These are phyloP conservation scores for Ehretia macrophylla DNA, from an alignment of 257 asterid species.

Conservation along the genomic window DNA sequence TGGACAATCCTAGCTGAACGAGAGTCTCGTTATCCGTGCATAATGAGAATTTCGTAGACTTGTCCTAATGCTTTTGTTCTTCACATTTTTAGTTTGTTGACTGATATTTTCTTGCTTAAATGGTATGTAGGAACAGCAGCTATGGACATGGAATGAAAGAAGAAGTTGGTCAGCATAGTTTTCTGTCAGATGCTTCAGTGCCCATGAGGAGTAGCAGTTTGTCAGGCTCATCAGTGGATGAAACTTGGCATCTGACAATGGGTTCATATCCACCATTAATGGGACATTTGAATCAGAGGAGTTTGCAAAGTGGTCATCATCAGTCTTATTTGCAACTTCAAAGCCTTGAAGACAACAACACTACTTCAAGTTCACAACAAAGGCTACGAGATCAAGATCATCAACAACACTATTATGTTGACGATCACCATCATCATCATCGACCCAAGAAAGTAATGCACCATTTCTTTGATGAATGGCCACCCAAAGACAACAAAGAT, in stretches of 20 bases:
- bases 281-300: slow-evolving; percentile 38
- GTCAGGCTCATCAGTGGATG: slow-evolving; percentile 18
- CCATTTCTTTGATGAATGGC: slow-evolving; percentile 83
- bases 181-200: slow-evolving; percentile 45
- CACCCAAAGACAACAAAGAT: slow-evolving; percentile 47
- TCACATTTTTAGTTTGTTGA: too few relatives aligned
- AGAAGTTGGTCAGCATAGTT: slow-evolving; percentile 45
- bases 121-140: slow-evolving; percentile 22
- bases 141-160: slow-evolving; percentile 40
- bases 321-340: slow-evolving; percentile 29
- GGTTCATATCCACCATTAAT: slow-evolving; percentile 36
- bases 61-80: too few relatives aligned
- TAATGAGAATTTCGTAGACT: background rate
- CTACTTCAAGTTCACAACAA: slow-evolving; percentile 25
- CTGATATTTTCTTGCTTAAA: background rate
- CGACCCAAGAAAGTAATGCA: slow-evolving; percentile 86
- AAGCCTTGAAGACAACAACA: slow-evolving; percentile 23
- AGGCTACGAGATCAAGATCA: too few relatives aligned
- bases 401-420: slow-evolving; percentile 10
- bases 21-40: too few relatives aligned
- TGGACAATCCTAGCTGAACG: too few relatives aligned
- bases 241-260: slow-evolving; percentile 51
- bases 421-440: slow-evolving; percentile 23
- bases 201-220: slow-evolving; percentile 34
- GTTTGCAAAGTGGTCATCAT: slow-evolving; percentile 21